Base-by-base conservation (phyloP, 306 rosid species). In the Quercus engelmannii region DNA sequence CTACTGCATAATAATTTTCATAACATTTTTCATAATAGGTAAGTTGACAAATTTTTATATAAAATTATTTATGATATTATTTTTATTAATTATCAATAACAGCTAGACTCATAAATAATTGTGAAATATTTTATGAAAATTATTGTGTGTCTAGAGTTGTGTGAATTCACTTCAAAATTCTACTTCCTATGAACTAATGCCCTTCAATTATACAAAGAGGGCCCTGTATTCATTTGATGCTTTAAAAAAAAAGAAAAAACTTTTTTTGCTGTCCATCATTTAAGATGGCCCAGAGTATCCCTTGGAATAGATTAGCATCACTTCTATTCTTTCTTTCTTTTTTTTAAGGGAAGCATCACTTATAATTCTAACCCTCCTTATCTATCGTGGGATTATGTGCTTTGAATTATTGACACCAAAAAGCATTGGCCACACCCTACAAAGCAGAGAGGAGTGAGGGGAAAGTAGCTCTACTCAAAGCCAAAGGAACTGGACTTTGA, bases 211-310 rank as follows among this genome's bases (percentile, higher is more conserved):
- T 41, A 41, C 46, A 41, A 38, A 41, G 46, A 41, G 46, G 46
- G 46, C 46, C 46, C 46, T 21, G 20, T 28, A 71, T 43, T 77
- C 80, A 69, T 76, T 83, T 62, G 75, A 58, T 78, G 43, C 23
- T 69, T 69, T 41, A 2, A 38, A 38, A 38, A 35, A 35, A 1
- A 38, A 1, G 1, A 35, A 35, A 6, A 7, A 6, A 6, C 78
- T 6, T 71, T 74, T 83, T 67, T 23, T 64, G 71, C 49, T 76
- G 68, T n/a, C 18, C 57, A 71, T 79, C 49, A 70, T 71, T 73
- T 23, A 77, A 51, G 46, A 71, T 81, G 88, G 74, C 73, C 87
- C 82, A 80, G 74, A 68, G 61, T 52, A 69, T 73, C 73, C 76
- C 65, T 77, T 15, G n/a, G 28, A 28, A 52, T 19, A 74, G 81